Evolutionary conservation across 2,329 filamentous ascomycete species (phyloP).

Genomic region (Arthrobotrys iridis): DNA sequence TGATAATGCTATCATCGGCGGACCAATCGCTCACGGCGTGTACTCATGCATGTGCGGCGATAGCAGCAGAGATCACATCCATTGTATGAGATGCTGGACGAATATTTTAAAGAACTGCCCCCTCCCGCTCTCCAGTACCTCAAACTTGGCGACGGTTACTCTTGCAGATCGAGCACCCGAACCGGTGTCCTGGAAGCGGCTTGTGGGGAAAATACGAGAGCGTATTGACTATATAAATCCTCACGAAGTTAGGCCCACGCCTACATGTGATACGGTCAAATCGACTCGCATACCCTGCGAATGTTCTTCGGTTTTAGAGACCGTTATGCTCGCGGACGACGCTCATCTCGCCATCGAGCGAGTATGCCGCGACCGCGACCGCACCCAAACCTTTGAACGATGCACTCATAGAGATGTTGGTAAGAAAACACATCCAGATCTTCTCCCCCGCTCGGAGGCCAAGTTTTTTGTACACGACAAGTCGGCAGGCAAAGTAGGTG

Average conservation of each 20-base stretch:
- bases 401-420: conserved; percentile 18
- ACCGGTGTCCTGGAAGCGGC: conserved; percentile 8
- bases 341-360: conserved; percentile 11
- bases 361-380: conserved; percentile 5
- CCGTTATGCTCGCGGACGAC: conserved; percentile 8
- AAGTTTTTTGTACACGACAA: conserved; percentile 22
- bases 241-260: conserved; percentile 18
- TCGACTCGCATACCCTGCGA: conserved; percentile 17
- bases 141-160: conserved; percentile 10
- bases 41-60: conserved; percentile 25
- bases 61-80: conserved; percentile 10
- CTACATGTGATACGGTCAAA: conserved; percentile 16
- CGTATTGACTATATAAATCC: conserved; percentile 20
- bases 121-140: conserved; percentile 10
- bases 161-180: neutral
- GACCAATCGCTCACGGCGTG: conserved; percentile 17
- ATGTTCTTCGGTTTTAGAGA: conserved; percentile 13
- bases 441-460: conserved; percentile 24
- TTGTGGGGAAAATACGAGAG: conserved; percentile 21
- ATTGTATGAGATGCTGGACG: conserved; percentile 24
- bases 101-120: conserved; percentile 18
- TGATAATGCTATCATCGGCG: conserved; percentile 29
- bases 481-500: conserved; percentile 17
- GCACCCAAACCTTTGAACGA: conserved; percentile 19
- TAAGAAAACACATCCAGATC: conserved; percentile 21